Base-by-base conservation (phyloP, 2,329 filamentous ascomycete genomes). In the Chaetomiaceae sp. region DNA sequence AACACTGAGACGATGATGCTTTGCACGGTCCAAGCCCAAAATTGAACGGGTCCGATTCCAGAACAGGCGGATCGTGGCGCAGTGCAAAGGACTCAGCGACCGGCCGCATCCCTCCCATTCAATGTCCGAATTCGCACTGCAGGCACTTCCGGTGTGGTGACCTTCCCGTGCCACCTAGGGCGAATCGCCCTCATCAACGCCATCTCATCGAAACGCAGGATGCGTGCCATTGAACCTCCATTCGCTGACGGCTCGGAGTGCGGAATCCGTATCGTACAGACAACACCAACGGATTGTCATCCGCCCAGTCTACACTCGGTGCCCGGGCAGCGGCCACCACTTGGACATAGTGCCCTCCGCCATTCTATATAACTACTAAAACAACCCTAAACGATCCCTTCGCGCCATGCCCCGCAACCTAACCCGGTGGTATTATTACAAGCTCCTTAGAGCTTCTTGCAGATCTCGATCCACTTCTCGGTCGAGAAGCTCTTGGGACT, bases 401-500 rank as follows among this genome's bases (percentile, higher is more conserved):
- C 48, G 38, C 53, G 47, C 48, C 50, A 45, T 55, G 48, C 56
- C 56, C 49, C 52, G 48, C 50, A 50, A 53, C 53, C 50, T 19
- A 49, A 54, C 47, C 50, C 47, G 15, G 49, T 30, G 41, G n/a
- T n/a, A n/a, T n/a, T 58, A 68, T 86, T 88, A 97, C 73, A 95
- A 77, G 76, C 88, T 57, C 68, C n/a, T 86, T 88, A 97, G 73
- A 95, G 78, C 76, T 89, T 89, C 65, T 90, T 89, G 69, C 81
- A 83, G 61, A 97, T 83, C 82, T 97, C 91, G 70, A 88, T 83
- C 79, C 89, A 97, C 68, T 91, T 91, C 66, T 90, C 88, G 51
- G 93, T 98, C 69, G 87, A 94, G 86, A 96, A 98, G 54, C 85
- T 91, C 86, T 98, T 98, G 72, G 93, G 93, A 59, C 61, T 63